Conservation (phyloP, 2,329 filamentous ascomycete species). For the Colletotrichum lini region DNA sequence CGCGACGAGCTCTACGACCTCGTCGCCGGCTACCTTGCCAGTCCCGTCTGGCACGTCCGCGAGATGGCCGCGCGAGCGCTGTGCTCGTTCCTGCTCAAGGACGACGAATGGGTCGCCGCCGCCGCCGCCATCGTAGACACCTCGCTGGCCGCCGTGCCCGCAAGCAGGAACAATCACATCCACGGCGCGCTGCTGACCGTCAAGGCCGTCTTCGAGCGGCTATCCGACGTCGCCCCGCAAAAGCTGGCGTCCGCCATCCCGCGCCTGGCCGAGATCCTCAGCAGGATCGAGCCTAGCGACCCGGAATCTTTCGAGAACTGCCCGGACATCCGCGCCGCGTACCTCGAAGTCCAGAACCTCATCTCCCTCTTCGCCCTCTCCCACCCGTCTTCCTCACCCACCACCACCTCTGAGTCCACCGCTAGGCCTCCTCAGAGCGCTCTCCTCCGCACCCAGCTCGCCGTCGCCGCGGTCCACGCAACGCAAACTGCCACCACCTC, state of each 20-base stretch:
- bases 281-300: conserved; percentile 13
- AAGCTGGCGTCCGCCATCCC: conserved; percentile 48
- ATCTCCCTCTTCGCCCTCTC: conserved; percentile 50
- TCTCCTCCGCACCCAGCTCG: conserved; percentile 57
- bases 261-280: conserved; percentile 50
- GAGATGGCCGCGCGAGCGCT: conserved; percentile 85
- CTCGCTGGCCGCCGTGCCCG: conserved; percentile 46
- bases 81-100: conserved; percentile 71
- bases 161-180: conserved; percentile 63
- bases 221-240: conserved; percentile 57
- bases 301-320: conserved; percentile 43
- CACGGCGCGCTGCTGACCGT: conserved; percentile 72
- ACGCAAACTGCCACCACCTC: conserved; percentile 44
- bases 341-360: conserved; percentile 62
- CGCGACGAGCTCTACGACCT: conserved; percentile 68
- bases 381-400: neutral
- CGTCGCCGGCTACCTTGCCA: conserved; percentile 75
- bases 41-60: conserved; percentile 83
- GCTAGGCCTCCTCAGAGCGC: conserved; percentile 46
- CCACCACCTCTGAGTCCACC: neutral
- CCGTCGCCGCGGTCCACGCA: conserved; percentile 53
- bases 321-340: conserved; percentile 61
- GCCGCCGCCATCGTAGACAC: conserved; percentile 56
- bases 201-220: conserved; percentile 70
- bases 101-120: conserved; percentile 62